Base-by-base conservation (phyloP, 345 rosid genomes). In the Murraya paniculata region DNA sequence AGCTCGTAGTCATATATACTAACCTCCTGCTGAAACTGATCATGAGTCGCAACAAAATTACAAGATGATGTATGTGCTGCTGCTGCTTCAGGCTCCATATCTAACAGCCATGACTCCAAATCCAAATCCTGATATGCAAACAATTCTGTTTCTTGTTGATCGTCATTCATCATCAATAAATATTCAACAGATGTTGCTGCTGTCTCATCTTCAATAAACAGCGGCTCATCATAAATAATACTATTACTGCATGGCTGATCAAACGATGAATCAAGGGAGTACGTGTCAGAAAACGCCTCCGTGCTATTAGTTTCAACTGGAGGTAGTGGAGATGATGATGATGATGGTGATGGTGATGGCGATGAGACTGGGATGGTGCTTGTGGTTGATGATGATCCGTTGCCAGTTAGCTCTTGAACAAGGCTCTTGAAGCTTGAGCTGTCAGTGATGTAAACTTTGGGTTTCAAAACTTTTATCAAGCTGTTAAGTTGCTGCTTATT, bases 371-470 rank as follows among this genome's bases (percentile, higher is more conserved):
- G 27, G 50, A 5, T 13, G 18, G 50, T 45, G 18, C 50, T 13
- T 22, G 11, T 58, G 28, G 11, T 0, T 19, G 5, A 24, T 67
- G 56, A 3, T 5, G 38, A 0, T 16, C 30, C 71, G 11, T 80
- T 82, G 48, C 92, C 87, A 27, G 90, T 89, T 25, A 89, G 81
- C 56, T 85, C 84, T 72, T 89, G 92, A 64, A 89, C 90, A 2
- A 89, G 89, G 11, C 35, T 68, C 80, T 85, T 85, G 85, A 89
- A 89, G 81, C 67, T 81, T 24, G 89, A 78, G 73, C 59, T 53
- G 68, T 85, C 86, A 24, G 92, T 85, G 72, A 87, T 89, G 78
- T 85, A 85, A n/a, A 87, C 90, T 45, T 81, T 89, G 38, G 90
- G 92, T 56, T 82, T 61, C 79, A 84, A 62, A 36, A 79, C 84